Evolutionary conservation across 768 basidiomycete genomes (phyloP), one percentile per base, ranked within the genome.

Genomic region (Nidularia sp.): DNA sequence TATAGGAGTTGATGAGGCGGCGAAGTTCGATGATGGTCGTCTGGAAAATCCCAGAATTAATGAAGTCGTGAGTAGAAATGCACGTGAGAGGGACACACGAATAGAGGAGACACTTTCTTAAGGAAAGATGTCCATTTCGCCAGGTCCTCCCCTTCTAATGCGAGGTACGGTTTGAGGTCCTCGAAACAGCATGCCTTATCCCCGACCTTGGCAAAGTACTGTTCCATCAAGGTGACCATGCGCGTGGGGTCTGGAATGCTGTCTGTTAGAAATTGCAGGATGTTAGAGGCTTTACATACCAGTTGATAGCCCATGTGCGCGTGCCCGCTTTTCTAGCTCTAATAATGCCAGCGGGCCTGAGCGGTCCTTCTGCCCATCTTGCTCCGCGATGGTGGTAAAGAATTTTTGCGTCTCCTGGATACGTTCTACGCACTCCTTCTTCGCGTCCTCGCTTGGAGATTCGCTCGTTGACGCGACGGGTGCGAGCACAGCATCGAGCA

Each of bases 171-270:
- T 57, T 77, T 78, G 39, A 96, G 70, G 60, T 97, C 94, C 68
- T 95, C 93, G 53, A 84, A 90, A 65, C 91, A 93, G 66, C 89
- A 92, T 4, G 86, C 74, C 67, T 93, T 96, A 65, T 85, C 83
- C 32, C 89, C 86, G 58, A 93, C 81, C 53, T 71, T 72, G 39
- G 79, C 70, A 61, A 93, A 84, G 66, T 95, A 96, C 46, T 74
- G 67, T 60, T 82, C 72, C 62, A 93, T 69, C 51, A 86, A 70
- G 8, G 66, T 60, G 33, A 78, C 62, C 50, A 85, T 57, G 31
- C 68, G 67, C 9, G 60, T 59, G 31, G 73, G 47, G 58, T 83
- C 86, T 88, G 53, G 35, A 42, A 13, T 10, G 34, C 12, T 42
- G 39, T 33, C 15, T 34, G 34, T 43, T 47, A 50, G 34, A 57